These are phyloP conservation scores for Epichloe gansuensis DNA, from an alignment of 2,329 filamentous ascomycete species.

Conservation along the genomic window DNA sequence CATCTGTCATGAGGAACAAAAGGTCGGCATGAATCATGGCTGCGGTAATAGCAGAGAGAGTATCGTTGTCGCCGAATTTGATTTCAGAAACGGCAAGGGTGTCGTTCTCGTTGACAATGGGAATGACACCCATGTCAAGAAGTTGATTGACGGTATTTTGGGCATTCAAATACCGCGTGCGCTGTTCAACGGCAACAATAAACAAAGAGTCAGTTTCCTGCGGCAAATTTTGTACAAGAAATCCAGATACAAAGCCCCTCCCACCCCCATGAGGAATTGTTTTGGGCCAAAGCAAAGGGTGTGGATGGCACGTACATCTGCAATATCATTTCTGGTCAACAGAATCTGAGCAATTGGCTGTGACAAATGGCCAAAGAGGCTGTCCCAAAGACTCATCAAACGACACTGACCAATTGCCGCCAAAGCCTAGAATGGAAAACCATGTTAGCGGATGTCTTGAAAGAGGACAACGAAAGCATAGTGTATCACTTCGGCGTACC, in stretches of 20 bases:
- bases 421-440: conserved; percentile 46
- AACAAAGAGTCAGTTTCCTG: background rate
- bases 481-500: conserved; percentile 26
- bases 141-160: conserved; percentile 90
- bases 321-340: conserved; percentile 89
- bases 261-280: background rate
- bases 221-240: background rate
- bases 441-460: background rate
- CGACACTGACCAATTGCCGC: conserved; percentile 94
- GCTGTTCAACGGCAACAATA: conserved; percentile 29
- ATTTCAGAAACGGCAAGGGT: conserved; percentile 95
- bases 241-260: background rate
- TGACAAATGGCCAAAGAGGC: conserved; percentile 72
- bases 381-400: conserved; percentile 92
- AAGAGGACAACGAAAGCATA: background rate
- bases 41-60: conserved; percentile 87
- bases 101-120: conserved; percentile 98
- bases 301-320: conserved; percentile 50
- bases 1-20: conserved; percentile 96
- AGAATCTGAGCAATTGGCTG: conserved; percentile 93
- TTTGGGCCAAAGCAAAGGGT: too few relatives aligned
- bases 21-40: conserved; percentile 97
- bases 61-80: conserved; percentile 99
- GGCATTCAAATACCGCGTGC: conserved; percentile 89
- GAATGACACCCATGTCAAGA: conserved; percentile 88